phyloP scores from a whole-genome alignment of 106 monocot species.

The Dendrobium huoshanense region DNA sequence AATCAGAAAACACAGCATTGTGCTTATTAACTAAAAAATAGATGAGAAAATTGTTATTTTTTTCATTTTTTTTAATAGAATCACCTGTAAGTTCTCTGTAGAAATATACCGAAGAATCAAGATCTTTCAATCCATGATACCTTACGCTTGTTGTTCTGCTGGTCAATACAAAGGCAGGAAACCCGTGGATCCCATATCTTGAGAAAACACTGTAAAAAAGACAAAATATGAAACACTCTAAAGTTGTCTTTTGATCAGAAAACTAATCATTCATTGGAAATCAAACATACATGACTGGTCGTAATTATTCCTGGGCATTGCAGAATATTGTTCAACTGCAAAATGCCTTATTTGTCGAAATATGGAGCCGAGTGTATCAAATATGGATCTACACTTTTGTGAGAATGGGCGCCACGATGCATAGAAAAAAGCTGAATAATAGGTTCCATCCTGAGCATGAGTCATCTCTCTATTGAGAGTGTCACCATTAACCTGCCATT shows the following conservation, averaged over 20 bases:
- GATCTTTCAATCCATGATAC: too few species aligned
- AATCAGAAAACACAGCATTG: not conserved
- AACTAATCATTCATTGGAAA: not conserved
- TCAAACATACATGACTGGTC: not conserved
- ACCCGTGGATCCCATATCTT: conserved; percentile 70
- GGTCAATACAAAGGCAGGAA: conserved; percentile 64
- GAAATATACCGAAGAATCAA: too few species aligned
- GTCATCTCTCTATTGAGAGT: conserved; percentile 32
- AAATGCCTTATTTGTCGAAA: conserved; percentile 77
- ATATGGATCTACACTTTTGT: conserved; percentile 29
- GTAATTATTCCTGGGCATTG: conserved; percentile 52
- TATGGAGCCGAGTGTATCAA: conserved; percentile 74
- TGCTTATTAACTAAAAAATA: not conserved
- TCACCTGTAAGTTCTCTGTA: too few species aligned
- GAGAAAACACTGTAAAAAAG: conserved; percentile 61
- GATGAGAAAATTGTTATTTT: too few species aligned
- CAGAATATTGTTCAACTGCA: conserved; percentile 67
- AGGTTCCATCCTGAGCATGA: conserved; percentile 17
- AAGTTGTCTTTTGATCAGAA: too few species aligned
- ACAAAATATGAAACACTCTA: not conserved
- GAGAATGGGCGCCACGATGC: conserved; percentile 96
- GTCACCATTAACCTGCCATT: conserved; percentile 48
- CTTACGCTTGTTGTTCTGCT: conserved; percentile 41
- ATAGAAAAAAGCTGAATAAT: conserved; percentile 60
- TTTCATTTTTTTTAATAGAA: too few species aligned